Base-by-base conservation (phyloP, 495 filamentous ascomycete species). In the Thermochaetoides thermophila region DNA sequence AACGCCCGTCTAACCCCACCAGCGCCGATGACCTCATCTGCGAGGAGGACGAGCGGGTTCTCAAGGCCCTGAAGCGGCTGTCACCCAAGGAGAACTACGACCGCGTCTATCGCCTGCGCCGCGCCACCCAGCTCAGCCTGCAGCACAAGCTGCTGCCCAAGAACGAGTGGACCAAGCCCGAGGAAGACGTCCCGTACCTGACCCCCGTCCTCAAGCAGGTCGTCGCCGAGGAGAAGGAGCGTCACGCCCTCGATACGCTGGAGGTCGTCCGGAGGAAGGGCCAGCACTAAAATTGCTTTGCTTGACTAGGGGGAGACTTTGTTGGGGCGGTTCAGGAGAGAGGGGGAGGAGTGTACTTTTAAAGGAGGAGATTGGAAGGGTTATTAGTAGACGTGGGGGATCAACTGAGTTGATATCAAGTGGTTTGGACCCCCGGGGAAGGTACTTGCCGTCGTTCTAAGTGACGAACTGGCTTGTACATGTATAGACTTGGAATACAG, bases 51-150 rank as follows among this genome's bases (percentile, higher is more conserved):
- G 83, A 87, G 46, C 58, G 58, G 18, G 85, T 96, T 48, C 75
- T 85, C 56, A 65, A 73, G 43, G 89, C 89, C 33, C 69, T 97
- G 55, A 78, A 80, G 70, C 84, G 89, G 57, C 78, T 97, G 27
- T 73, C 83, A 23, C 69, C 80, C 42, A 85, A 91, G 70, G 83
- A 83, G 49, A 69, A 74, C 47, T 96, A 96, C 62, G 89, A 97
- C 68, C 87, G 89, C 60, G 74, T 95, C 53, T 96, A 81, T 75
- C 84, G 89, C 50, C 73, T 96, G 57, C 80, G 89, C 56, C 75
- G 89, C 56, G 91, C 89, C 46, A 79, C 87, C 64, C 89, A 96
- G 75, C 80, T 85, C 58, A 57, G 52, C 45, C 35, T 59, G 41
- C 49, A 48, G 45, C 86, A 95, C 59, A 81, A 81, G 52, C 62